Conservation (phyloP, 106 monocot genomes). For the Dendrobium nobile region DNA sequence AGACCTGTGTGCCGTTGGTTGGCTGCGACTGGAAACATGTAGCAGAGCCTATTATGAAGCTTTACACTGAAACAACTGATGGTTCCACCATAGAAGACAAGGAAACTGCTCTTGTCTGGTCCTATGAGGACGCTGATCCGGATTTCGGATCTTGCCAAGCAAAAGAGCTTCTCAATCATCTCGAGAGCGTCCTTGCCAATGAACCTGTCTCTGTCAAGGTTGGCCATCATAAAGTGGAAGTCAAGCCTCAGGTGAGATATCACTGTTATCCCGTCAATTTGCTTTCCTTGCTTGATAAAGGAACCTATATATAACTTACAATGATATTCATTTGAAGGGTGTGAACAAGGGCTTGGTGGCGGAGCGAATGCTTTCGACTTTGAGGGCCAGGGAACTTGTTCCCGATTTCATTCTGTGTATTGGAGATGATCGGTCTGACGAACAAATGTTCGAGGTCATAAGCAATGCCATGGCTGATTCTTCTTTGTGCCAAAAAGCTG, state of each 20-base stretch:
- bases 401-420: constrained; percentile 58
- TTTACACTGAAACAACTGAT: constrained; percentile 11
- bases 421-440: constrained; percentile 65
- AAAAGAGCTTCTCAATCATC: constrained; percentile 10
- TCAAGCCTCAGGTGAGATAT: constrained; percentile 9
- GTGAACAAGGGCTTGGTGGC: constrained; percentile 64
- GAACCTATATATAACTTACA: neutral
- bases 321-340: constrained; percentile 27
- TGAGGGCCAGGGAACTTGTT: constrained; percentile 26
- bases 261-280: neutral
- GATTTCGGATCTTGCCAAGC: constrained; percentile 13
- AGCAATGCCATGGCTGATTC: constrained; percentile 15
- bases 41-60: constrained; percentile 9
- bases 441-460: constrained; percentile 73
- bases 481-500: constrained; percentile 20
- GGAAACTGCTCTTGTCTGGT: constrained; percentile 12
- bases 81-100: constrained; percentile 16
- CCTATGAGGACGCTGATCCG: constrained; percentile 8
- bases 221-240: constrained; percentile 6
- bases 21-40: constrained; percentile 13
- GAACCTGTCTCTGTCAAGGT: constrained; percentile 10
- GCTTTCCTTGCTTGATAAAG: neutral
- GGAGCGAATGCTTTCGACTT: constrained; percentile 27
- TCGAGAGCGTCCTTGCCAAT: constrained; percentile 10
- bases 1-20: constrained; percentile 6